Evolutionary conservation across 2,329 filamentous ascomycete species (phyloP).

Genomic region (Diaporthe sp.): DNA sequence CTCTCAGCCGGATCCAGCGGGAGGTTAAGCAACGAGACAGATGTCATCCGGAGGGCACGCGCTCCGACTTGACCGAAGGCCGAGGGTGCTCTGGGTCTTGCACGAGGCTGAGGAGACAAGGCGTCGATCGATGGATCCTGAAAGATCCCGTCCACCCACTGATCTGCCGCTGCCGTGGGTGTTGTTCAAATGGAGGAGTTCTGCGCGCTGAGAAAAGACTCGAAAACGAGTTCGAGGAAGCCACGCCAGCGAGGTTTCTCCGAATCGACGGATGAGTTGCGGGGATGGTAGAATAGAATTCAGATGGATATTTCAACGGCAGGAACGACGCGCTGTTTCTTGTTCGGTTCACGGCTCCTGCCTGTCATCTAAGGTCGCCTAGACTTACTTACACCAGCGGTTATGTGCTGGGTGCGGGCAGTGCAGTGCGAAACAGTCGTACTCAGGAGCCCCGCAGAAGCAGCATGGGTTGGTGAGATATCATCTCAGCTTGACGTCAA

Average conservation of each 20-base stretch:
- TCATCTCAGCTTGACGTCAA: slow-evolving; percentile 29
- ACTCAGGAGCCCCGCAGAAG: slow-evolving; percentile 5
- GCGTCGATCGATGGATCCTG: slow-evolving; percentile 18
- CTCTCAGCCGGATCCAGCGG: slow-evolving; percentile 28
- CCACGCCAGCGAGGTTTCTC: slow-evolving; percentile 21
- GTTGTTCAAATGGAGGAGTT: neutral
- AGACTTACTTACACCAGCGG: neutral
- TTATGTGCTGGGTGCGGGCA: neutral
- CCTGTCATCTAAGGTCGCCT: neutral
- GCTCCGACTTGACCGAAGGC: slow-evolving; percentile 8
- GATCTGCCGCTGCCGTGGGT: neutral
- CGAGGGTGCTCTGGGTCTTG: slow-evolving; percentile 7
- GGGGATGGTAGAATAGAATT: neutral
- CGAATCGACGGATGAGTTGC: neutral
- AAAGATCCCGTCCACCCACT: neutral
- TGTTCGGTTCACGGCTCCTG: neutral
- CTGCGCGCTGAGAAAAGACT: neutral
- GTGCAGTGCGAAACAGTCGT: slow-evolving; percentile 3
- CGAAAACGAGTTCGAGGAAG: neutral
- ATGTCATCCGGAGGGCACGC: slow-evolving; percentile 13
- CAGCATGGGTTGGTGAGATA: neutral
- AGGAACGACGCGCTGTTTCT: neutral
- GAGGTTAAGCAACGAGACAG: slow-evolving; percentile 18
- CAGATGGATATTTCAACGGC: neutral
- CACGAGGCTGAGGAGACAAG: slow-evolving; percentile 1